Percentiles rank a stretch among this genome's conserved stretches.
These are phyloP conservation scores for Microstegium vimineum DNA, from an alignment of 176 grass and related monocot genomes.

Conservation along the genomic window DNA sequence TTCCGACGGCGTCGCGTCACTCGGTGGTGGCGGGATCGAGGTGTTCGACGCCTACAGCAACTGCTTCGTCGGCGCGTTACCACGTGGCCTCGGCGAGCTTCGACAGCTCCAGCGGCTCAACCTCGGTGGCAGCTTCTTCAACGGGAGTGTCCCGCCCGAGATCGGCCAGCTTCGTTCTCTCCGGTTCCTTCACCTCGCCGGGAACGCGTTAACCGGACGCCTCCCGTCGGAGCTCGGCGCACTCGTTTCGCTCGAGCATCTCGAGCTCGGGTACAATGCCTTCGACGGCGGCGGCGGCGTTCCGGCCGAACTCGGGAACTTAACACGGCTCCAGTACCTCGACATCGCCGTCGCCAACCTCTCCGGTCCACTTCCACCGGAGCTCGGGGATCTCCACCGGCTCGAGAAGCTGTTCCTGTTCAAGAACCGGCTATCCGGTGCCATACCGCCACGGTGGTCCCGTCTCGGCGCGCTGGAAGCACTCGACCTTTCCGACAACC, in stretches of 20 bases:
- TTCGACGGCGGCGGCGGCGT: conserved; percentile 41
- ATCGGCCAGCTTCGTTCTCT: conserved; percentile 31
- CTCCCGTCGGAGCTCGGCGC: conserved; percentile 49
- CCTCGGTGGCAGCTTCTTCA: conserved; percentile 78
- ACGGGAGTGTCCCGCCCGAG: conserved; percentile 47
- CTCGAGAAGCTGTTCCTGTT: conserved; percentile 70
- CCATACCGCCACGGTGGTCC: conserved; percentile 40
- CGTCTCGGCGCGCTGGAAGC: conserved; percentile 40
- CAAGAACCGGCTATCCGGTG: conserved; percentile 67
- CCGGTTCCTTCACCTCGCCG: conserved; percentile 63
- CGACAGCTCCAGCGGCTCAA: conserved; percentile 48
- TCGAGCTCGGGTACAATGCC: conserved; percentile 79
- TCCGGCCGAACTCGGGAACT: conserved; percentile 31
- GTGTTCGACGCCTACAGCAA: conserved; percentile 76
- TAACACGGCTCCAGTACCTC: conserved; percentile 57
- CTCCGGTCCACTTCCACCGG: conserved; percentile 38
- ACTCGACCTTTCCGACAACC: conserved; percentile 81
- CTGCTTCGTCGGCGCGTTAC: conserved; percentile 60
- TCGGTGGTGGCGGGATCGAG: conserved; percentile 31
- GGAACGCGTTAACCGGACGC: conserved; percentile 50
- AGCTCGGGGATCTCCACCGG: conserved; percentile 38
- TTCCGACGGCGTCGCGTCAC: conserved; percentile 36
- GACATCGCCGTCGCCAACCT: conserved; percentile 59
- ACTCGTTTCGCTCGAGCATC: conserved; percentile 38
- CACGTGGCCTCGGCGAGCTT: conserved; percentile 40